Base-by-base conservation (phyloP, 129 eudicot species). In the sunflower (Helianthus annuus) region DNA sequence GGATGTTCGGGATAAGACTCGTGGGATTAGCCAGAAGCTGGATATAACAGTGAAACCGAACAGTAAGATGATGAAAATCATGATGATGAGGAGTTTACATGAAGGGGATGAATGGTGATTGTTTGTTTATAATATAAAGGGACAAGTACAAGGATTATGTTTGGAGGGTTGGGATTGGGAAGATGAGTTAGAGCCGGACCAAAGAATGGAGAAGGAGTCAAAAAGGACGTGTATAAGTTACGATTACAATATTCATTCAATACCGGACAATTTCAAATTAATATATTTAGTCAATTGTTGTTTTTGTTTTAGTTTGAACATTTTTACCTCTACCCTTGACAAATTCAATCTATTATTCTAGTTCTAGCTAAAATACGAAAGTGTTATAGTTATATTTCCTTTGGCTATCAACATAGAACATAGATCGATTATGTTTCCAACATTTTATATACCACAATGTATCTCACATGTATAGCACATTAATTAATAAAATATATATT, bases 1-100 rank as follows among this genome's bases (percentile, higher is more conserved):
- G 39, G 90, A 84, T 9, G 89, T 78, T 53, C 71, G 87, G 19
- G 82, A 71, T 68, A 82, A 52, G 9, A 83, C 80, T 16, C 81
- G 70, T 48, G 78, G 69, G n/a, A 76, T 49, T 11, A 86, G 68
- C 64, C 48, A 81, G 44, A 72, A 57, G 13, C 70, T 42, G 4
- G 78, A 2, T 8, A 81, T 1, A 3, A 56, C 39, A 4, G 71
- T 57, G 15, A 78, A 54, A 19, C 76, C 22, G 10, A 74, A 10
- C 36, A 83, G 53, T 2, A 72, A 69, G 66, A 81, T 73, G 7
- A 80, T 6, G 7, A 76, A 59, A 51, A 86, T 38, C 89, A 84
- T 83, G 80, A 40, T 78, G 69, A 76, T 42, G 80, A 32, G 4
- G 80, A 32, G 4, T 24, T 16, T 14, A 75, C 56, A 42, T 52